Evolutionary conservation across 2,329 filamentous ascomycete genomes (phyloP), one percentile per base, ranked within the genome.

Genomic region (Colletotrichum noveboracense): DNA sequence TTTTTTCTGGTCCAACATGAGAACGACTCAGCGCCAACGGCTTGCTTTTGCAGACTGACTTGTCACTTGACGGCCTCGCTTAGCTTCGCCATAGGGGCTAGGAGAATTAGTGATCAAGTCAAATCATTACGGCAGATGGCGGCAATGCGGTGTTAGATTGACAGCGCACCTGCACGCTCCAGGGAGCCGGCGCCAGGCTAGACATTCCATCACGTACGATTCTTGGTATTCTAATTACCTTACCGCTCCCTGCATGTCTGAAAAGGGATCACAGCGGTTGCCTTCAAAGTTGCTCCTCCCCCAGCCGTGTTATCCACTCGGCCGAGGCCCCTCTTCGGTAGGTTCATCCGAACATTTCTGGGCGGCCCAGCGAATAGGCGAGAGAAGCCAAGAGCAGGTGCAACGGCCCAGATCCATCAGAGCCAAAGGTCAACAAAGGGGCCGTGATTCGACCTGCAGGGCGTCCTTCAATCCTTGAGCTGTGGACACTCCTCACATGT

Each of bases 281-380:
- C 64, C 16, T 32, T 12, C 26, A 52, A 32, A 52, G 43, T 52
- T 52, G 60, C 30, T 21, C 16, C 28, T 55, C 38, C 36, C 43
- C 36, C 38, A 18, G 58, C 21, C 26, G 24, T 32, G 32, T 34
- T 61, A 73, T 30, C 56, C 62, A 73, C 69, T 24, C 62, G 70
- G 62, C 26, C 21, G 64, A 58, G 16, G 64, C 32, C 48, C 58
- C 58, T 67, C 26, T 58, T 73, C 58, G 58, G 43, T 18, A 43
- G 32, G 64, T 69, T 75, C 64, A 75, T 65, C 74, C 70, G 74
- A 65, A 65, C 4, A 60, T 64, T 24, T 26, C 32, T 28, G n/a
- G 0, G 7, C 7, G n/a, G 7, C 30, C 14, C 18, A 38, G 56
- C 52, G 32, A 58, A 58, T 12, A 56, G 28, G 28, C 43, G 24